A percentile compares a stretch with the other conserved stretches of the same genome.
phyloP scores from a whole-genome alignment of 1,284 basidiomycete genomes.

The Trichosporon sp. region DNA sequence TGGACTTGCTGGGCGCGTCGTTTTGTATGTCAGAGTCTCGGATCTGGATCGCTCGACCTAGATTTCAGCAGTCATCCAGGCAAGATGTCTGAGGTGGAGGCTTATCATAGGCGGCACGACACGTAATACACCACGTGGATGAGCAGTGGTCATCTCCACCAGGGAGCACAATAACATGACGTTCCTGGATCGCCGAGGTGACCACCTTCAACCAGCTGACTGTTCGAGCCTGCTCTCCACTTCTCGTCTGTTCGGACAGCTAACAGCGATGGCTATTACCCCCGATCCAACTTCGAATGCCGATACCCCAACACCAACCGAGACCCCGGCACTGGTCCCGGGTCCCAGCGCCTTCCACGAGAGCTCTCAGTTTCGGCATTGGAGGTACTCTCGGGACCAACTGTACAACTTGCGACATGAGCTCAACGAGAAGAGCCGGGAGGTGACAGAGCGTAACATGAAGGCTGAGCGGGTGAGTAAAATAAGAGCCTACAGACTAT shows the following conservation, averaged over 20 bases:
- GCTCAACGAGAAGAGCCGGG: conserved; percentile 69
- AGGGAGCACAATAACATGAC: background rate
- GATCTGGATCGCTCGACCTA: background rate
- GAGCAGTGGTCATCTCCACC: background rate
- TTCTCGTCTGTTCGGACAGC: background rate
- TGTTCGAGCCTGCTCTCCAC: background rate
- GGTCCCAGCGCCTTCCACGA: conserved; percentile 61
- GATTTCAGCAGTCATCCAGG: background rate
- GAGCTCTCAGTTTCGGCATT: conserved; percentile 80
- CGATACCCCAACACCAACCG: background rate
- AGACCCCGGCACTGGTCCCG: conserved; percentile 5
- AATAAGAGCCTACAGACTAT: too few relatives aligned
- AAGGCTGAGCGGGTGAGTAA: conserved; percentile 69
- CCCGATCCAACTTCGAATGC: background rate
- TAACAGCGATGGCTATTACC: background rate
- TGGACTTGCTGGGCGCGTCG: background rate
- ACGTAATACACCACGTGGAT: background rate
- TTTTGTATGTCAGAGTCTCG: background rate
- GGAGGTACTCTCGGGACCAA: conserved; percentile 71
- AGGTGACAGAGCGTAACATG: conserved; percentile 67
- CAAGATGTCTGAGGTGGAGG: conserved; percentile 2
- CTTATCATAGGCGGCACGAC: background rate
- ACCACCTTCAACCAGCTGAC: background rate
- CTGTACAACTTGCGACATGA: conserved; percentile 59
- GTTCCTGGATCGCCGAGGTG: background rate